Evolutionary conservation across 768 basidiomycete genomes (phyloP).

Genomic region (Collybiopsis confluens): DNA sequence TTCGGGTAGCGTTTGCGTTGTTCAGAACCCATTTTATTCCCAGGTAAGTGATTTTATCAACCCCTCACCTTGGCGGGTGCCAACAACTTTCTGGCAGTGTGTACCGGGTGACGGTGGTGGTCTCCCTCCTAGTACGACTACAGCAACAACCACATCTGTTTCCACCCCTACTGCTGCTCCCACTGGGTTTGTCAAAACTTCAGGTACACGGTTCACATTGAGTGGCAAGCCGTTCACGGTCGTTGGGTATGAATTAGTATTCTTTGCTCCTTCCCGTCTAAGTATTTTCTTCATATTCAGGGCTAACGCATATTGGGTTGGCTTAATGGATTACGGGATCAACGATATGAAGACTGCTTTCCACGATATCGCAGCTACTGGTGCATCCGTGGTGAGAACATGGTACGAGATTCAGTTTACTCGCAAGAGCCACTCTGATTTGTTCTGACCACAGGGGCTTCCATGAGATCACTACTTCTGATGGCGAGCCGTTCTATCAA

Average conservation of each 20-base stretch:
- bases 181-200: constrained; percentile 29
- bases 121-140: constrained; percentile 11
- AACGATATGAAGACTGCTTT: constrained; percentile 49
- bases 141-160: constrained; percentile 8
- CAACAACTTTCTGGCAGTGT: constrained; percentile 16
- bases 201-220: constrained; percentile 37
- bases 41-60: constrained; percentile 6
- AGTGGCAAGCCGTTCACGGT: constrained; percentile 32
- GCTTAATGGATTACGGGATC: constrained; percentile 39
- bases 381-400: constrained; percentile 42
- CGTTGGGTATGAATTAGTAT: constrained; percentile 31
- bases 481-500: constrained; percentile 44
- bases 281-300: constrained; percentile 18
- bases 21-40: constrained; percentile 28
- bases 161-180: constrained; percentile 8
- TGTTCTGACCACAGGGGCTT: constrained; percentile 33
- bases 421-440: neutral
- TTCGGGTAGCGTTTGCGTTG: constrained; percentile 24
- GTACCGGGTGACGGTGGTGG: constrained; percentile 12
- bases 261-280: neutral
- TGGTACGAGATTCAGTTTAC: constrained; percentile 20
- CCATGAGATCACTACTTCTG: constrained; percentile 48
- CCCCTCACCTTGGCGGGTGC: no score
- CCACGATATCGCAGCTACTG: constrained; percentile 45
- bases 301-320: constrained; percentile 57